phyloP scores from a whole-genome alignment of 208 protist genomes.

The Angomonas desouzai region DNA sequence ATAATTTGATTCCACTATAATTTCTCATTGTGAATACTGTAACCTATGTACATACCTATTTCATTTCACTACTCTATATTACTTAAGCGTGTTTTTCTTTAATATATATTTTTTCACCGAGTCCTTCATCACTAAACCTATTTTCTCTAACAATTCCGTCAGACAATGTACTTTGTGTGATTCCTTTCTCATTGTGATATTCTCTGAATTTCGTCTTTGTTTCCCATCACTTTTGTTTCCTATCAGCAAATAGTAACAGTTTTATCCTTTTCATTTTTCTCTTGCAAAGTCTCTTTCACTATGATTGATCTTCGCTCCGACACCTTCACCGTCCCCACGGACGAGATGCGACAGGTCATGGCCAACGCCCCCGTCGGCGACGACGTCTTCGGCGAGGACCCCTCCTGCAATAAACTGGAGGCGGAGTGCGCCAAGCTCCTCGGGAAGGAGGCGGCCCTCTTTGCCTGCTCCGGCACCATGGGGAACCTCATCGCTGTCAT shows the following conservation, averaged over 20 bases:
- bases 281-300: no score
- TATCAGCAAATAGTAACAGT: no score
- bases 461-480: slow-evolving; percentile 11
- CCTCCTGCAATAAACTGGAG: slow-evolving; percentile 6
- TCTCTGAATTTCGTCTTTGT: no score
- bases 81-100: no score
- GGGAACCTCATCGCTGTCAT: slow-evolving; percentile 12
- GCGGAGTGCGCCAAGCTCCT: background rate
- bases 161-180: slow-evolving; percentile 1
- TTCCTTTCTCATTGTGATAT: slow-evolving; percentile 7
- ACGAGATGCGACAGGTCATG: slow-evolving; percentile 9
- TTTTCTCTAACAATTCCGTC: no score
- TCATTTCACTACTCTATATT: no score
- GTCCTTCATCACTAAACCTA: no score
- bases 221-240: no score
- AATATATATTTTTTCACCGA: no score
- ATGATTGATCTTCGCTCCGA: slow-evolving; percentile 12
- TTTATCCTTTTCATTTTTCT: slow-evolving; percentile 11
- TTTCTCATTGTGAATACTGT: no score
- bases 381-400: slow-evolving; percentile 13
- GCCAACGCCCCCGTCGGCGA: slow-evolving; percentile 7
- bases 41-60: no score
- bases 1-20: no score
- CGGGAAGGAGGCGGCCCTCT: slow-evolving; percentile 11
- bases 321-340: slow-evolving; percentile 7